Conservation (phyloP, 495 filamentous ascomycete species). For the Lophium mytilinum region DNA sequence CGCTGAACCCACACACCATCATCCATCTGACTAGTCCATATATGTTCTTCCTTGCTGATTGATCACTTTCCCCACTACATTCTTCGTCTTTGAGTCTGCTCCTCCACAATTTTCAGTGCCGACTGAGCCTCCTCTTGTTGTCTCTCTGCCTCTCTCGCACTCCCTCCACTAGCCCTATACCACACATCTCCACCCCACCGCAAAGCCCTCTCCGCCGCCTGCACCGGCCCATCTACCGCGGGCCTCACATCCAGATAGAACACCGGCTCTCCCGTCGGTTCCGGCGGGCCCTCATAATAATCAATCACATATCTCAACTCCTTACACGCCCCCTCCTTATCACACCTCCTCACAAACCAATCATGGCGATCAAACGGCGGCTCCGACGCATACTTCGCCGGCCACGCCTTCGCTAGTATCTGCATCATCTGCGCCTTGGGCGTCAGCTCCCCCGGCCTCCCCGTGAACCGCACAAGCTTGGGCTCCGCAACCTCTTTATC, state of each 20-base stretch:
- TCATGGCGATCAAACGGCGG: constrained; percentile 98
- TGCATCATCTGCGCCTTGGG: constrained; percentile 81
- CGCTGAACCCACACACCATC: too few species aligned
- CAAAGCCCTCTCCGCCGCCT: constrained; percentile 72
- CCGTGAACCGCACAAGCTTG: constrained; percentile 75
- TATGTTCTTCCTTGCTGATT: too few species aligned
- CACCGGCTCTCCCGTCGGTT: constrained; percentile 85
- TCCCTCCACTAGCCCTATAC: constrained; percentile 74
- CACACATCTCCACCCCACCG: constrained; percentile 91
- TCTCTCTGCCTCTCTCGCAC: constrained; percentile 28
- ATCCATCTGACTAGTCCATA: too few species aligned
- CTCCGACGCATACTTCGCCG: constrained; percentile 65
- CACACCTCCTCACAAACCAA: constrained; percentile 77
- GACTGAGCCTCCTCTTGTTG: background rate
- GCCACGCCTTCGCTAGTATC: constrained; percentile 66
- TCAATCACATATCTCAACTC: constrained; percentile 96
- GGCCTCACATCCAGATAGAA: constrained; percentile 97
- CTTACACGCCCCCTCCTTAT: constrained; percentile 41
- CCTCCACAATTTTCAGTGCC: too few species aligned
- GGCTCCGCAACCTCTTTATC: constrained; percentile 45
- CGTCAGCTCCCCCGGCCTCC: constrained; percentile 77
- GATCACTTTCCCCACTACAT: too few species aligned
- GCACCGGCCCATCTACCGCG: constrained; percentile 73
- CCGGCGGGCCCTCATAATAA: constrained; percentile 83
- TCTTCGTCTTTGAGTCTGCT: too few species aligned